These are phyloP conservation scores for Mycogone perniciosa DNA, from an alignment of 2,329 filamentous ascomycete genomes.

Conservation along the genomic window DNA sequence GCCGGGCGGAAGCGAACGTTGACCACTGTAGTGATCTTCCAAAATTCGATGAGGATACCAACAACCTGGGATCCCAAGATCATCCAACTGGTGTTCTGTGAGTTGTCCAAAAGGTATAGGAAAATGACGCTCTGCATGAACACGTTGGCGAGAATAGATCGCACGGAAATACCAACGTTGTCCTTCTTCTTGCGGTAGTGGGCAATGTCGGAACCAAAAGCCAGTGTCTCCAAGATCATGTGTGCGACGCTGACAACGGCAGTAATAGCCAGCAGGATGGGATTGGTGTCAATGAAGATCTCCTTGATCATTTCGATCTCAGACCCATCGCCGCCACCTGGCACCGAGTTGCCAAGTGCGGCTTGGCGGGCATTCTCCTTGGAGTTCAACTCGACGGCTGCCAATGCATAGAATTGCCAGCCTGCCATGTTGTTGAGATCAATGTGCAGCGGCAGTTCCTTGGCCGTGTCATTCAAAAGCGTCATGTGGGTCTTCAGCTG, in stretches of 20 bases:
- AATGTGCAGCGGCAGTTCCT: conserved; percentile 73
- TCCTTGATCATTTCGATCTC: conserved; percentile 98
- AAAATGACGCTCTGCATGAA: conserved; percentile 97
- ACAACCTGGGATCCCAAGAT: conserved; percentile 90
- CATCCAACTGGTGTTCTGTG: conserved; percentile 98
- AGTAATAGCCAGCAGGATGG: conserved; percentile 80
- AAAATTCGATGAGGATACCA: conserved; percentile 63
- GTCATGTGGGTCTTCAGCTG: conserved; percentile 89
- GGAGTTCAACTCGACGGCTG: conserved; percentile 79
- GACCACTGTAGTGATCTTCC: conserved; percentile 96
- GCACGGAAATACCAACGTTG: conserved; percentile 91
- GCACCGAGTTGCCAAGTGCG: conserved; percentile 63
- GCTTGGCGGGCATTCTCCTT: conserved; percentile 76
- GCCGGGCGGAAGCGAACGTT: conserved; percentile 74
- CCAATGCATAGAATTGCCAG: conserved; percentile 86
- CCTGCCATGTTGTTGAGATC: conserved; percentile 73
- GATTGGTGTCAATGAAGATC: conserved; percentile 88
- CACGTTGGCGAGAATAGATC: conserved; percentile 92
- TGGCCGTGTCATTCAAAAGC: conserved; percentile 83
- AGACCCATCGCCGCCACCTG: conserved; percentile 78
- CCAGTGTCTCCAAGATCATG: conserved; percentile 90
- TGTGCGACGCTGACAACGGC: conserved; percentile 80
- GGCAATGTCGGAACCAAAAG: conserved; percentile 94
- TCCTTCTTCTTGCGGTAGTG: conserved; percentile 99
- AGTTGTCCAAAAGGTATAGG: conserved; percentile 94